Evolutionary conservation across 306 rosid genomes (phyloP).

Genomic region (Rosa multiflora): DNA sequence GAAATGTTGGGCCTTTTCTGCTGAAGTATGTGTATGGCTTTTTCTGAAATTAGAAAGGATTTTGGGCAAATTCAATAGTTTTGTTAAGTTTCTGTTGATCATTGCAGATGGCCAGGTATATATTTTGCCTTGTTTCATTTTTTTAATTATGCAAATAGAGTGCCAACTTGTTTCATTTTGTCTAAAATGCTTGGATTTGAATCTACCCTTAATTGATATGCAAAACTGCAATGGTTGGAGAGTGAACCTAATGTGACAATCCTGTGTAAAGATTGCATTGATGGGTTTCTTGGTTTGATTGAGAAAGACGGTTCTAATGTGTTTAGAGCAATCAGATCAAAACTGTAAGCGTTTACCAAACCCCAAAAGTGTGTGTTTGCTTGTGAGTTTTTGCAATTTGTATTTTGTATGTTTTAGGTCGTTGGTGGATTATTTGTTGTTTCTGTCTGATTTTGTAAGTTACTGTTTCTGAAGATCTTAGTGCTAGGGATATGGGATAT

Average conservation of each 20-base stretch:
- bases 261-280: conserved; percentile 77
- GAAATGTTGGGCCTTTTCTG: too few relatives aligned
- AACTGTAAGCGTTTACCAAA: conserved; percentile 44
- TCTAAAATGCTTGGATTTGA: neutral
- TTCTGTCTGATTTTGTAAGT: conserved; percentile 18
- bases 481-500: conserved; percentile 88
- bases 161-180: neutral
- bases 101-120: too few relatives aligned
- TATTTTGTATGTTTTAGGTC: neutral
- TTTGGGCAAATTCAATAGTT: too few relatives aligned
- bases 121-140: too few relatives aligned
- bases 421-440: neutral
- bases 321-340: conserved; percentile 70
- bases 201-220: neutral
- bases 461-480: conserved; percentile 48
- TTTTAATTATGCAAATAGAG: too few relatives aligned
- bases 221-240: conserved; percentile 37
- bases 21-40: too few relatives aligned
- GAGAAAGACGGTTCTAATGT: conserved; percentile 76
- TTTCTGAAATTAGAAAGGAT: too few relatives aligned
- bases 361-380: neutral
- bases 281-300: conserved; percentile 58
- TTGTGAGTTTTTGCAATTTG: conserved; percentile 10
- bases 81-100: too few relatives aligned
- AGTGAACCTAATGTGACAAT: conserved; percentile 62